Percentiles rank a stretch among this genome's conserved stretches.
These are phyloP conservation scores for Eimeria falciformis DNA, from an alignment of 169 alveolate species.

Conservation along the genomic window DNA sequence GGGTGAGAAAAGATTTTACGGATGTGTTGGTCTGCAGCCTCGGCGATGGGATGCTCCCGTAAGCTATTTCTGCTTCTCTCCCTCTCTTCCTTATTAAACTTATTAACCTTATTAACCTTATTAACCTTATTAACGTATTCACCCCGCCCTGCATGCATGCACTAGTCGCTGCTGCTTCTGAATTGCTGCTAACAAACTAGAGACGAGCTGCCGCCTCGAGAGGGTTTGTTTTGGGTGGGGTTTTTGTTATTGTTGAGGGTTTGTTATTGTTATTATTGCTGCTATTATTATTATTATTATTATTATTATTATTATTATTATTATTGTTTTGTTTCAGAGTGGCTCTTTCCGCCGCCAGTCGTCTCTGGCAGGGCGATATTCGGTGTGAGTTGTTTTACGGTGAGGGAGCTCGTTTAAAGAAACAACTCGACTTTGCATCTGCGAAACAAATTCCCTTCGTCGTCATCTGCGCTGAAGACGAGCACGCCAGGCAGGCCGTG, in stretches of 20 bases:
- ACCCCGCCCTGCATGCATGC: no score
- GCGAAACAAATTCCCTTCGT: not conserved
- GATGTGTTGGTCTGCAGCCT: constrained; percentile 82
- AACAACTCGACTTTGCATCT: not conserved
- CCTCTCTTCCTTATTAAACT: not conserved
- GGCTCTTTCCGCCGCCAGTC: not conserved
- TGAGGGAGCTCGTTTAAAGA: not conserved
- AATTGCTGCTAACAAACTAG: no score
- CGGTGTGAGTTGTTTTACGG: not conserved
- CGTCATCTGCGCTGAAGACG: not conserved
- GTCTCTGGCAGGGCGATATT: not conserved
- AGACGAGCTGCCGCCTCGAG: no score
- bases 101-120: no score
- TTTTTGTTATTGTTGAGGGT: no score
- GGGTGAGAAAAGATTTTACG: constrained; percentile 64
- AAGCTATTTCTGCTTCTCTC: constrained; percentile 35
- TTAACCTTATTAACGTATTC: not conserved
- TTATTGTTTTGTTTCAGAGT: no score
- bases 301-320: no score
- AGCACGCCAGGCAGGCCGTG: not conserved
- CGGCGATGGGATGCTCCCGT: constrained; percentile 84
- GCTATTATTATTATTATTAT: no score
- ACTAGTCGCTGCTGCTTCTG: no score
- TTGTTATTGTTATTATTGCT: not conserved
- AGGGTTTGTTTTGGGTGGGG: no score